Conservation (phyloP, 2,329 filamentous ascomycete genomes). For the Colletotrichum sublineola region DNA sequence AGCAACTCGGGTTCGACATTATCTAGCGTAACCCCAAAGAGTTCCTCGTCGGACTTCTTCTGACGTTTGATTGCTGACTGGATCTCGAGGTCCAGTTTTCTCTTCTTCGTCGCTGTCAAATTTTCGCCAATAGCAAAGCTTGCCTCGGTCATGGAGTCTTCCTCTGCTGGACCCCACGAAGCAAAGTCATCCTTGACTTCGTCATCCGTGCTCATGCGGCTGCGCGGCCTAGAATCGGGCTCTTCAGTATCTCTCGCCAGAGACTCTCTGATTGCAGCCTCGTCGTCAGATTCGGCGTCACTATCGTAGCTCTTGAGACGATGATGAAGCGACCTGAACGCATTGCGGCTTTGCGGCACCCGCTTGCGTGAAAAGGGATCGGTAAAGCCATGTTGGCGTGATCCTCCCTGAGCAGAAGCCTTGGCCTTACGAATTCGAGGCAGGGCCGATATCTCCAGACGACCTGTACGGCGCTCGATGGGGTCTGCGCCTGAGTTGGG, state of each 20-base stretch:
- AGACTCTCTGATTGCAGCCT: conserved; percentile 71
- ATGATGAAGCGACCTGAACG: conserved; percentile 86
- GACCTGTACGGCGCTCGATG: conserved; percentile 71
- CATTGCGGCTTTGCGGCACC: conserved; percentile 68
- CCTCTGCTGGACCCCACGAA: conserved; percentile 65
- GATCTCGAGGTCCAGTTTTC: conserved; percentile 79
- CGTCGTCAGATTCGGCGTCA: conserved; percentile 91
- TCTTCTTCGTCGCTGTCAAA: conserved; percentile 70
- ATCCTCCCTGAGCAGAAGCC: conserved; percentile 64
- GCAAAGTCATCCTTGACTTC: conserved; percentile 62
- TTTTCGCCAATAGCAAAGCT: conserved; percentile 75
- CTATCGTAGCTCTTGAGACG: conserved; percentile 79
- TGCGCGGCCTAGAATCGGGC: conserved; percentile 83
- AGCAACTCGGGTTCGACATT: conserved; percentile 65
- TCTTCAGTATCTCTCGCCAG: conserved; percentile 85
- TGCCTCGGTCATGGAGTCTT: conserved; percentile 78
- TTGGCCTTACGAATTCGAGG: conserved; percentile 82
- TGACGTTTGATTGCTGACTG: conserved; percentile 81
- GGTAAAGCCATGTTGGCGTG: conserved; percentile 72
- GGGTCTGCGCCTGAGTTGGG: conserved; percentile 74
- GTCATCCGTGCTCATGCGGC: conserved; percentile 74
- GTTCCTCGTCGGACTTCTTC: conserved; percentile 83
- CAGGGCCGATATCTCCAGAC: conserved; percentile 72
- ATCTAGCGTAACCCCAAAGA: conserved; percentile 75
- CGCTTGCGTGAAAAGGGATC: conserved; percentile 76